Percentiles rank a stretch among this genome's conserved stretches.
phyloP scores from a whole-genome alignment of 352 stramenopile species.

The Aphanomyces cochlioides region DNA sequence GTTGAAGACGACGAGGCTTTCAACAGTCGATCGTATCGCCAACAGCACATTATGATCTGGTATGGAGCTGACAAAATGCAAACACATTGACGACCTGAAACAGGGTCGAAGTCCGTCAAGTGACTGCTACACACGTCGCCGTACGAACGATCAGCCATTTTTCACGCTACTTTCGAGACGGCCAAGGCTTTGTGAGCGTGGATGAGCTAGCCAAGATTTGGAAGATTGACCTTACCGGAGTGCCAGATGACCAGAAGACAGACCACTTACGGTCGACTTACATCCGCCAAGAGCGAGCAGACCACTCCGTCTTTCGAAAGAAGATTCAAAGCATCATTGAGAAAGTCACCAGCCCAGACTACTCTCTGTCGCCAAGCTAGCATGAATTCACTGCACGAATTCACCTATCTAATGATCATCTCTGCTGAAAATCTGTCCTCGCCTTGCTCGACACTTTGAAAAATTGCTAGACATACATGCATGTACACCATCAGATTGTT shows the following conservation, averaged over 20 bases:
- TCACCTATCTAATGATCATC: background rate
- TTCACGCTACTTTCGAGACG: background rate
- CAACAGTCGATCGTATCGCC: background rate
- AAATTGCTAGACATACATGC: background rate
- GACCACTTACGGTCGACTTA: background rate
- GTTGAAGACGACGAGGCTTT: conserved; percentile 1
- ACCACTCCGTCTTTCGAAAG: background rate
- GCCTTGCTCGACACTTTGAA: background rate
- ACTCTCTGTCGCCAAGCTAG: background rate
- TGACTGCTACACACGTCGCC: background rate
- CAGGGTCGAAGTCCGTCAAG: background rate
- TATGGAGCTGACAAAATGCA: background rate
- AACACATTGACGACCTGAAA: background rate
- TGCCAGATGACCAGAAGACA: background rate
- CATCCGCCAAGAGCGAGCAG: background rate
- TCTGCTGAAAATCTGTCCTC: background rate
- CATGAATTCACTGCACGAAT: background rate
- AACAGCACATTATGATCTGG: conserved; percentile 1
- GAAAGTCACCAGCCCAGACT: background rate
- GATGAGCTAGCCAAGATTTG: background rate
- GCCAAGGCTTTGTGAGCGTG: background rate
- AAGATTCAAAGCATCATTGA: background rate
- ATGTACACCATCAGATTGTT: no score
- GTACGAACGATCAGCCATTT: background rate
- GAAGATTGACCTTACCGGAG: background rate